phyloP scores from a whole-genome alignment of 345 rosid species.

The Corymbia maculata region DNA sequence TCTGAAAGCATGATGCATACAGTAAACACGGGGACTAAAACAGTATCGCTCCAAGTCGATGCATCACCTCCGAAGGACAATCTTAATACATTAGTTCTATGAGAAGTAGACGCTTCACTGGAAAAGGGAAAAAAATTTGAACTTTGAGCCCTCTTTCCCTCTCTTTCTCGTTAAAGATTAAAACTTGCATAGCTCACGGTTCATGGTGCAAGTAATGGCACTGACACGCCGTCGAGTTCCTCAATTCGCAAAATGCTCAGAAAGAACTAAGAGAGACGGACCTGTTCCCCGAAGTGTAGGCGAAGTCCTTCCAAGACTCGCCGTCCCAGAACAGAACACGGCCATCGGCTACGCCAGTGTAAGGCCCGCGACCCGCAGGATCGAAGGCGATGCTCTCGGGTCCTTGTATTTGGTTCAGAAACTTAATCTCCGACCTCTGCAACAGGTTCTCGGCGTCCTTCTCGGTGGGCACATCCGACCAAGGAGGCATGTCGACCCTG shows the following conservation, averaged over 20 bases:
- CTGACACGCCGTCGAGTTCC: neutral
- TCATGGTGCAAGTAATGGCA: neutral
- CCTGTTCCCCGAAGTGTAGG: conserved; percentile 36
- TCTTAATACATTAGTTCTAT: neutral
- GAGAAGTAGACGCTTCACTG: neutral
- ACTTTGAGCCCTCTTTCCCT: neutral
- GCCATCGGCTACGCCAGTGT: conserved; percentile 44
- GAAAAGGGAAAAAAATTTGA: neutral
- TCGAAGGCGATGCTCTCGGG: conserved; percentile 43
- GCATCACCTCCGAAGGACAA: neutral
- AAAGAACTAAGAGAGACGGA: neutral
- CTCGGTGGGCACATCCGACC: conserved; percentile 21
- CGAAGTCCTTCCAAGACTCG: conserved; percentile 26
- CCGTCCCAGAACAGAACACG: conserved; percentile 37
- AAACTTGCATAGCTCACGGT: neutral
- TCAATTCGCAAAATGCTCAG: neutral
- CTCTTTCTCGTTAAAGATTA: neutral
- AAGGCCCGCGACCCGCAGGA: conserved; percentile 37
- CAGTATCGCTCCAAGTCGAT: neutral
- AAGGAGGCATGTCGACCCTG: conserved; percentile 23
- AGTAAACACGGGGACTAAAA: neutral
- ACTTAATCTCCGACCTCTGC: conserved; percentile 34
- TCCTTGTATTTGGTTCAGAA: conserved; percentile 32
- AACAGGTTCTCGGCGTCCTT: conserved; percentile 19
- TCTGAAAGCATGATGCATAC: neutral